Base-by-base conservation (phyloP, 163 green algal genomes). In the Chlamydomonas reinhardtii region DNA sequence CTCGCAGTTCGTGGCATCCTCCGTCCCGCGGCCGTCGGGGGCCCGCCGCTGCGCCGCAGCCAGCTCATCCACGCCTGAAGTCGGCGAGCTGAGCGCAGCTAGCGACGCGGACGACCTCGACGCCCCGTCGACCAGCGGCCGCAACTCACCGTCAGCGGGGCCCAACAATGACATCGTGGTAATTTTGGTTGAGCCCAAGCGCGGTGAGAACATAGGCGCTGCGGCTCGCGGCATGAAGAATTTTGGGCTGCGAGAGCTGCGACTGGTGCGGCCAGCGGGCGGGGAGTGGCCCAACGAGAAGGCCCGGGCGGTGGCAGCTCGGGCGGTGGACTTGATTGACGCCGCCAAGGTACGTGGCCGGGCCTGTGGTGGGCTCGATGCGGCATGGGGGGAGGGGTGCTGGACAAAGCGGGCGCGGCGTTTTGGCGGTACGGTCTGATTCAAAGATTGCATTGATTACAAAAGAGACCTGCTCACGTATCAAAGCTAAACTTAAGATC, bases 241-340 rank as follows among this genome's bases (percentile, higher is more conserved):
- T 31, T 84, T 84, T 29, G 66, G 77, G 22, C 43, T 84, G 65
- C 48, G 65, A 0, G 77, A 84, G 65, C 43, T 84, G 31, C 64
- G 77, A 8, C 39, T 84, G 39, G 77, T 84, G 66, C 64, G 77
- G 29, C 77, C 77, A n/a, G 39, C 43, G 65, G 77, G 31, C 19
- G 77, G 77, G 12, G 61, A 83, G 61, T 84, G 77, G 77, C 77
- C 77, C 39, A 76, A 84, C 43, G 77, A 84, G 25, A 76, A 76
- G 77, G 77, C 77, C 20, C 65, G 65, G 39, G 77, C 77, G 52
- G 77, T 84, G 29, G 61, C 77, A n/a, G 77, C 77, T 3, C 43
- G 77, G 4, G 77, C 77, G 4, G 65, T 84, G 15, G 77, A 84
- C 56, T 5, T 84, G 16, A 68, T 84, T 8, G 77, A 84, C 31